Base-by-base conservation (phyloP, 1,284 basidiomycete genomes). In the Vanrija pseudolonga region DNA sequence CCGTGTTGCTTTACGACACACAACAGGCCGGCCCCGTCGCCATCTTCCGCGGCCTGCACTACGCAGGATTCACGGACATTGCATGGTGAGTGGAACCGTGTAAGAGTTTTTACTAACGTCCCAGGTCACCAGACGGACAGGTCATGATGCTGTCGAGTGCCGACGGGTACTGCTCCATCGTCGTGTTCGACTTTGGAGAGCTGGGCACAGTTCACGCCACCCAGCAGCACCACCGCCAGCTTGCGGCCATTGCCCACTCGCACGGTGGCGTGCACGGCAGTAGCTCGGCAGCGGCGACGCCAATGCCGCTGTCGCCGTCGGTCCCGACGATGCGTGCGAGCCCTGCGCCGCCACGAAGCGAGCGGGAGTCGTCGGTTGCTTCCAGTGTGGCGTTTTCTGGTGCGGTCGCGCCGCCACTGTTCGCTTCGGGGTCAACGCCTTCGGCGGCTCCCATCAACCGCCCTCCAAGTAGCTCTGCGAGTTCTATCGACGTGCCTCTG, bases 11-110 rank as follows among this genome's bases (percentile, higher is more conserved):
- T 53, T 95, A 98, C 74, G 95, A 98, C 74, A 98, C 95, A 4
- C 95, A 98, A 75, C 95, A 98, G 78, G 83, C 90, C 1, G 85
- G 88, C 0, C 96, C 95, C 0, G 83, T 98, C 42, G 94, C 91
- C 72, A 81, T 98, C 67, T 84, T 99, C 68, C 90, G 88, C 50
- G 97, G 96, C 69, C 78, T 98, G 63, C 95, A 98, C 77, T 98
- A 97, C 72, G 91, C 96, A 57, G 90, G 94, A 65, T 98, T 98
- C 69, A 98, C 96, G 1, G 95, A 99, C 78, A 82, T 97, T 77
- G 84, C 88, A 43, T 99, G 95, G 95, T 95, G 67, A 59, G 88
- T 82, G 22, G n/a, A n/a, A n/a, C n/a, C n/a, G n/a, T n/a, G n/a
- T n/a, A n/a, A n/a, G n/a, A n/a, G n/a, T n/a, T n/a, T n/a, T 15